Percentiles rank a stretch among this genome's conserved stretches.
Conservation (phyloP, 176 grass and related monocot species). For the Triticum urartu region DNA sequence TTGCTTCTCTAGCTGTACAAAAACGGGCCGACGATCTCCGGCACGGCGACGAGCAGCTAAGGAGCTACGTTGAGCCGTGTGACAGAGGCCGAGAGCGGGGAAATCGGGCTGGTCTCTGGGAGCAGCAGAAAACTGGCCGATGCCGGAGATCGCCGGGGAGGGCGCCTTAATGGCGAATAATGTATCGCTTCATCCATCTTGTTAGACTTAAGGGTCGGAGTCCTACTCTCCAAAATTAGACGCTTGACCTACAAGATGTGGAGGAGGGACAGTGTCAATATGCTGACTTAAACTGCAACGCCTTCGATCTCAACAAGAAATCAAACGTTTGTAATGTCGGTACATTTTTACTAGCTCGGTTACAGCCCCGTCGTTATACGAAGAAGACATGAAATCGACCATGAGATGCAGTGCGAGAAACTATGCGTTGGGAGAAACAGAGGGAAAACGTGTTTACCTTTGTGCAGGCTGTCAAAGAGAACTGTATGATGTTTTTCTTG, state of each 20-base stretch:
- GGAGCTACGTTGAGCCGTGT: neutral
- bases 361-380: too few species aligned
- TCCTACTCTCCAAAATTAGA: constrained; percentile 40
- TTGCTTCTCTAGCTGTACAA: constrained; percentile 38
- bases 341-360: neutral
- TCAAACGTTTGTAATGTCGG: neutral
- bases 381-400: neutral
- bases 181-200: constrained; percentile 36
- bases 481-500: constrained; percentile 4
- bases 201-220: neutral
- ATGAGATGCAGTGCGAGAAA: neutral
- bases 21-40: neutral
- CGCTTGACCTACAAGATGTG: constrained; percentile 1
- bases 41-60: neutral
- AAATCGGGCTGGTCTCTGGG: neutral
- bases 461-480: constrained; percentile 34
- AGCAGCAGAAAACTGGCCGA: neutral
- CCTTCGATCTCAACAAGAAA: neutral
- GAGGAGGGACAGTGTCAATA: constrained; percentile 18
- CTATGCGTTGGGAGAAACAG: neutral
- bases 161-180: constrained; percentile 13
- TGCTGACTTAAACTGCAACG: neutral
- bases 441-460: constrained; percentile 27
- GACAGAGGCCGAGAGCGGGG: neutral
- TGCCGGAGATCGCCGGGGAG: neutral